These are phyloP conservation scores for Trypanosoma mega DNA, from an alignment of 208 protist genomes.

Conservation along the genomic window DNA sequence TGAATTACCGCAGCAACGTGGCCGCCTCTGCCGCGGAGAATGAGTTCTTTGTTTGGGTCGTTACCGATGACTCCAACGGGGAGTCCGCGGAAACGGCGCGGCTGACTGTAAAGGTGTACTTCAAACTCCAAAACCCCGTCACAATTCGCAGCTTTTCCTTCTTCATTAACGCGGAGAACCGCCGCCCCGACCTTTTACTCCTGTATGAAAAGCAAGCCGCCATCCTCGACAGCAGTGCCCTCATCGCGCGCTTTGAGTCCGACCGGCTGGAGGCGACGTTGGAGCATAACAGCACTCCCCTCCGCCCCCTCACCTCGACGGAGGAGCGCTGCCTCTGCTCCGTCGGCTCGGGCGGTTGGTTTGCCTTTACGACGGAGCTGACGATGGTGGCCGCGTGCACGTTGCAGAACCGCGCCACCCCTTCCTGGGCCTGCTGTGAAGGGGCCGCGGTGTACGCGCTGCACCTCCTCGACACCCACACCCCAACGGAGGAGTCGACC, in stretches of 20 bases:
- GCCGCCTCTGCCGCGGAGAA: conserved; percentile 55
- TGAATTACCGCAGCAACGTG: conserved; percentile 90
- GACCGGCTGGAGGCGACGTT: conserved; percentile 54
- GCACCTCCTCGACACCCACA: conserved; percentile 57
- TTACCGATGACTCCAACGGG: conserved; percentile 34
- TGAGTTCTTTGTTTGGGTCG: conserved; percentile 84
- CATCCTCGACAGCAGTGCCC: conserved; percentile 72
- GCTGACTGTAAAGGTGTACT: conserved; percentile 71
- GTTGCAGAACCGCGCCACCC: conserved; percentile 73
- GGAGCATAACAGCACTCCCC: conserved; percentile 40
- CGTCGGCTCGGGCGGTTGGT: conserved; percentile 67
- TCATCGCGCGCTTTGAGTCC: conserved; percentile 53
- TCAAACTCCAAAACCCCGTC: conserved; percentile 67
- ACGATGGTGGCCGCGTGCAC: conserved; percentile 77
- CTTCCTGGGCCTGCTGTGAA: conserved; percentile 71
- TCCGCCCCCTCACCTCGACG: conserved; percentile 43
- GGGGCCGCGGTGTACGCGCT: conserved; percentile 48
- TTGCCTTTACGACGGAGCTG: conserved; percentile 80
- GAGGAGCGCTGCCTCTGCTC: conserved; percentile 47
- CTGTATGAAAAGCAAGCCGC: conserved; percentile 66
- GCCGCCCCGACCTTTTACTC: conserved; percentile 72
- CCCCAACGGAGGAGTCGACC: conserved; percentile 27
- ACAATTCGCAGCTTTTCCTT: conserved; percentile 70
- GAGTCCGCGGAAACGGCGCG: not conserved
- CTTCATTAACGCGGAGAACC: conserved; percentile 75